Evolutionary conservation across 805 yeast genomes (phyloP), one percentile per base, ranked within the genome.

Genomic region (Kregervanrija fluxuum): DNA sequence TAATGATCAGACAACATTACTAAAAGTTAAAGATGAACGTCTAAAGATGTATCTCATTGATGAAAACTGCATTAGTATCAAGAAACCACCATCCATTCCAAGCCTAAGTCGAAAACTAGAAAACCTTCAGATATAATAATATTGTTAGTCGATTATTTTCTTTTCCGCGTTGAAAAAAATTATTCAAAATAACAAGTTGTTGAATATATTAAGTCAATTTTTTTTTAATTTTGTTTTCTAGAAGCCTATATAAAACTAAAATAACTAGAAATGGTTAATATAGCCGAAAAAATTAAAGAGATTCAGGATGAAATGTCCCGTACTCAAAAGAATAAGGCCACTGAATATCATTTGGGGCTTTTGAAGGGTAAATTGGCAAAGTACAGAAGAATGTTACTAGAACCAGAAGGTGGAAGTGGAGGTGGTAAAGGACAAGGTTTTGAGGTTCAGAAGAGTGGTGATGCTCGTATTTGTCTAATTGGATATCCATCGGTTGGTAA

Each of bases 401-500:
- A 90, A 53, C 98, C 97, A 6, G 82, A 86, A 37, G 83, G 91
- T 1, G 87, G 88, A 0, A 71, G 80, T 1, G 68, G 79, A 0
- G 74, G 80, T 22, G 74, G 85, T 12, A 74, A 80, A 22, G 88
- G 88, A 10, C 79, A 78, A 45, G 95, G 95, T 2, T 91, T 91
- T 62, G 99, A 93, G 65, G 97, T 91, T 2, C 80, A 88, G 37
- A 91, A 93, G 64, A 83, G 93, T 38, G 98, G 98, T 35, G 97
- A 91, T 71, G 97, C 98, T 0, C 75, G 99, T 54, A 95, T 88
- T 2, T 95, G 95, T 14, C 70, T 91, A 44, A 90, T 93, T 65
- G 99, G 99, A 30, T 91, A 90, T 63, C 99, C 99, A 13, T 90
- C 97, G 1, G 99, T 93, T 17, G 99, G 99, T 62, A 91, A 91